Percentiles rank a stretch among this genome's conserved stretches.
These are phyloP conservation scores for Hibiscus syriacus DNA, from an alignment of 345 rosid species.

Conservation along the genomic window DNA sequence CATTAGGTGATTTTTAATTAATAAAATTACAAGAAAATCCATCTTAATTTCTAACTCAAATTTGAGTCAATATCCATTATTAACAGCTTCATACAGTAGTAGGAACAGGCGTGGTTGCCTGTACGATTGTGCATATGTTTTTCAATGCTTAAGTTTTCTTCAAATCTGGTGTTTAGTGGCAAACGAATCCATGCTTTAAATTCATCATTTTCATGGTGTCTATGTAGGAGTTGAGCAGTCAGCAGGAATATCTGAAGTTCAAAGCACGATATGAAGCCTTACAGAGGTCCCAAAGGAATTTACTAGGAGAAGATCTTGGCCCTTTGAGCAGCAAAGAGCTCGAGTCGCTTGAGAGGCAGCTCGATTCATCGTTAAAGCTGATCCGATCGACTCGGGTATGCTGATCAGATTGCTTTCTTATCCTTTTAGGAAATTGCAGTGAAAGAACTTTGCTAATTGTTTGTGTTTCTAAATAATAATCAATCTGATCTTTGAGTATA, in stretches of 20 bases:
- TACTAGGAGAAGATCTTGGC: constrained; percentile 86
- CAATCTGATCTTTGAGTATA: neutral
- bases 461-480: neutral
- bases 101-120: neutral
- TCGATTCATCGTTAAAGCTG: constrained; percentile 84
- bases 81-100: no score
- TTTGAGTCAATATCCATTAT: no score
- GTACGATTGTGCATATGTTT: neutral
- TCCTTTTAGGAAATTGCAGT: no score
- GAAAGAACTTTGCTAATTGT: no score
- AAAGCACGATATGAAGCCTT: constrained; percentile 83
- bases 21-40: no score
- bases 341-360: constrained; percentile 93
- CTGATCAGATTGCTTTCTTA: no score
- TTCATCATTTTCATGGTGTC: neutral
- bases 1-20: no score
- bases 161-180: no score
- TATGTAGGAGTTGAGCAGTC: constrained; percentile 73
- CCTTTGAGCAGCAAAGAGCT: constrained; percentile 82
- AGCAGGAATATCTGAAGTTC: constrained; percentile 89
- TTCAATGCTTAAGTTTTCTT: no score
- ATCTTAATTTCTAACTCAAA: no score
- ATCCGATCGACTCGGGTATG: constrained; percentile 82
- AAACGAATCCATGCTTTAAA: no score
- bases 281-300: constrained; percentile 86